phyloP scores from a whole-genome alignment of 768 basidiomycete species.

The Leccinum olivaceopallidum region DNA sequence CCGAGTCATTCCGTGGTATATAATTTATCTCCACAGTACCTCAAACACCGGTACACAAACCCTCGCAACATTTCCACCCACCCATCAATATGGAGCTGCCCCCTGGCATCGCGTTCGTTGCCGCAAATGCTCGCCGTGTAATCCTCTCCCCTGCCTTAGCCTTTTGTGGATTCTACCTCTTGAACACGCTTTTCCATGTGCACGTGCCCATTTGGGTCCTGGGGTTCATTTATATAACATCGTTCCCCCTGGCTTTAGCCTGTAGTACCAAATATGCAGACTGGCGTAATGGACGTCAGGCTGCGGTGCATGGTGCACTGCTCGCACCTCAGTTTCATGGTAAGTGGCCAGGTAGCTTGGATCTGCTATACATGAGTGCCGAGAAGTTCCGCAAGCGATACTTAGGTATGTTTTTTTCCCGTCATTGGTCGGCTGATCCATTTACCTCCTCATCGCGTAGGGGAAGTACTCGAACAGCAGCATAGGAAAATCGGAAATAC shows the following conservation, averaged over 20 bases:
- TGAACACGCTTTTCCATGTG: slow-evolving; percentile 5
- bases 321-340: slow-evolving; percentile 35
- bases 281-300: slow-evolving; percentile 12
- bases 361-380: slow-evolving; percentile 27
- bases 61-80: not conserved
- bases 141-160: slow-evolving; percentile 18
- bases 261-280: slow-evolving; percentile 17
- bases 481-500: slow-evolving; percentile 32
- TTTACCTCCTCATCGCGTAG: slow-evolving; percentile 19
- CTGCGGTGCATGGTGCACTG: slow-evolving; percentile 28
- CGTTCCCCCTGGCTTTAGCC: slow-evolving; percentile 26
- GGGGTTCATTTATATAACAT: slow-evolving; percentile 17
- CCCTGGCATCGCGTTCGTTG: slow-evolving; percentile 33
- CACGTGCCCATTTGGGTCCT: slow-evolving; percentile 19
- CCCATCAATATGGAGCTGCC: slow-evolving; percentile 30
- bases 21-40: not conserved
- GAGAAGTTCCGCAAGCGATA: slow-evolving; percentile 28
- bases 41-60: not conserved
- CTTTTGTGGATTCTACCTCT: slow-evolving; percentile 17
- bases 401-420: slow-evolving; percentile 25
- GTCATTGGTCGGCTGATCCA: not conserved
- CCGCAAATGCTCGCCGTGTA: slow-evolving; percentile 27
- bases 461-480: slow-evolving; percentile 27
- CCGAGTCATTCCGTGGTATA: slow-evolving; percentile 5
- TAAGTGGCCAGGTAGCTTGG: slow-evolving; percentile 39